phyloP scores from a whole-genome alignment of 768 basidiomycete species.

The Mycena olivaceomarginata region DNA sequence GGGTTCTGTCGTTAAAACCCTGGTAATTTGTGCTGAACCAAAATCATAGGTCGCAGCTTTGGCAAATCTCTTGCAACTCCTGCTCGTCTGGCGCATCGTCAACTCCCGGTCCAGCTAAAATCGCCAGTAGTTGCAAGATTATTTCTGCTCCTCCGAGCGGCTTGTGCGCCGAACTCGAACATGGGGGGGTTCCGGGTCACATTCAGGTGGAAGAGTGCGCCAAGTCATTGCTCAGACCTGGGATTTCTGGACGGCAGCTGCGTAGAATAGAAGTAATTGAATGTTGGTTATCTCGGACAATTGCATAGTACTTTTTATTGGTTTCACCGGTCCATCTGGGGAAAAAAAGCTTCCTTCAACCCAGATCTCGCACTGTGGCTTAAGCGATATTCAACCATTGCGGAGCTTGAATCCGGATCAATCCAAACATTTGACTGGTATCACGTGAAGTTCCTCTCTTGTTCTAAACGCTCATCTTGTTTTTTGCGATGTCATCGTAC shows the following conservation, averaged over 20 bases:
- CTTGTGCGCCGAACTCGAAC: not conserved
- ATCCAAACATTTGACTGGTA: not conserved
- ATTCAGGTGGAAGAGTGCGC: not conserved
- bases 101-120: slow-evolving; percentile 25
- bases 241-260: slow-evolving; percentile 34
- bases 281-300: too few relatives aligned
- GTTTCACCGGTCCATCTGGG: too few relatives aligned
- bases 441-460: slow-evolving; percentile 3
- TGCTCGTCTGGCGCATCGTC: slow-evolving; percentile 22
- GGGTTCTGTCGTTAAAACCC: not conserved
- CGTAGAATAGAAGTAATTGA: too few relatives aligned
- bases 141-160: slow-evolving; percentile 1
- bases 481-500: slow-evolving; percentile 12
- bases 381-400: too few relatives aligned
- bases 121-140: slow-evolving; percentile 28
- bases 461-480: slow-evolving; percentile 6
- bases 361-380: too few relatives aligned
- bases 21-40: not conserved
- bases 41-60: slow-evolving; percentile 27
- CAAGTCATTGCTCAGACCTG: not conserved
- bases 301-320: too few relatives aligned
- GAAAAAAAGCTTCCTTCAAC: too few relatives aligned
- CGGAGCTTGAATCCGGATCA: too few relatives aligned
- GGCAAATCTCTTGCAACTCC: slow-evolving; percentile 27
- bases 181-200: not conserved